Evolutionary conservation across 768 basidiomycete genomes (phyloP).

Genomic region (Boletus insuetus): DNA sequence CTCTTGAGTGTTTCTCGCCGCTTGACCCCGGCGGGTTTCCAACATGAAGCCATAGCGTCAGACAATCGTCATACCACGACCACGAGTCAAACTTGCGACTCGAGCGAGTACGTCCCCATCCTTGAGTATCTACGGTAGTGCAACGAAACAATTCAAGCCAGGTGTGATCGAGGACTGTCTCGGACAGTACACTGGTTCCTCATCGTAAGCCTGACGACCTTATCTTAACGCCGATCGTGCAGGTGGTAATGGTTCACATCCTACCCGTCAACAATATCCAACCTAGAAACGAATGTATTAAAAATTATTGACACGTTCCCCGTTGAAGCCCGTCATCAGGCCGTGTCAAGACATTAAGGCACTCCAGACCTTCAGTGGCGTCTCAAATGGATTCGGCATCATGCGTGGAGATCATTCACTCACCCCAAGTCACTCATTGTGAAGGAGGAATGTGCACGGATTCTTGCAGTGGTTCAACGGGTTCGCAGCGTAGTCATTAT

Average conservation of each 20-base stretch:
- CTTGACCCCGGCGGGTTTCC: too few relatives aligned
- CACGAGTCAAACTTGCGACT: too few relatives aligned
- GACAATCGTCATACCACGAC: too few relatives aligned
- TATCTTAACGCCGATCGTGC: constrained; percentile 45
- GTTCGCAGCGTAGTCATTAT: too few relatives aligned
- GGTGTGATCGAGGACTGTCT: too few relatives aligned
- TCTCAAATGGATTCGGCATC: constrained; percentile 37
- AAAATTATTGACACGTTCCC: constrained; percentile 57
- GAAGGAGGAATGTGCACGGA: constrained; percentile 55
- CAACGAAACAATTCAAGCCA: too few relatives aligned
- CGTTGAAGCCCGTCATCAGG: constrained; percentile 46
- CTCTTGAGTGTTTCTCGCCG: too few relatives aligned
- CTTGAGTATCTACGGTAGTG: too few relatives aligned
- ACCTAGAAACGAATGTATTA: constrained; percentile 16
- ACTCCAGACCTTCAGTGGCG: constrained; percentile 53
- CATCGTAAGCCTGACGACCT: not conserved
- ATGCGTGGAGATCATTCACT: constrained; percentile 24
- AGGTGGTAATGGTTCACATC: not conserved
- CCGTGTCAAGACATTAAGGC: too few relatives aligned
- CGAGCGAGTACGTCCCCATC: too few relatives aligned
- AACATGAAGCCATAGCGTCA: too few relatives aligned
- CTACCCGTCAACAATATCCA: not conserved
- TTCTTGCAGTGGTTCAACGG: constrained; percentile 51
- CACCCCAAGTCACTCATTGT: constrained; percentile 36
- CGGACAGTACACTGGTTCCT: too few relatives aligned